Evolutionary conservation across 306 rosid genomes (phyloP), one percentile per base, ranked within the genome.

Genomic region (Trifolium dubium): DNA sequence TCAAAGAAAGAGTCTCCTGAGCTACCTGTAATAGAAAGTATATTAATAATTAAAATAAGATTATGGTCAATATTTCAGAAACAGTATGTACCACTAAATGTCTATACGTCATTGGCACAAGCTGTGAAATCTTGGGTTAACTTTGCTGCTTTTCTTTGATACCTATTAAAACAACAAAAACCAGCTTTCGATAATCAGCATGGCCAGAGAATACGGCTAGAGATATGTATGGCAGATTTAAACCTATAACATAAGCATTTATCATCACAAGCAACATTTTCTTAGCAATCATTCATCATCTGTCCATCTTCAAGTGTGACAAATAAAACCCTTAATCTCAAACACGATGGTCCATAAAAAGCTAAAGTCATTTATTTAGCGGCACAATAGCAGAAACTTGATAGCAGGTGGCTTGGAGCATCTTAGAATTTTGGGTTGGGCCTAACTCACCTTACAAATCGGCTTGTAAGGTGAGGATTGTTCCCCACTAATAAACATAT

Each of bases 71-170:
- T 53, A 15, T 12, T 43, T 49, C 14, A 67, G 54, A 83, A 77
- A 71, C 62, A 63, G 73, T 56, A 72, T 75, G 13, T 51, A 71
- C 67, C 64, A 31, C 60, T 5, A 54, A 73, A 54, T 13, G 59
- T 73, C 68, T 64, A 78, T 92, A 89, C 97, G 51, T 92, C 88
- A 60, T 81, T 88, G 58, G 92, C 90, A 77, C 64, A 77, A 82
- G 96, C 93, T 32, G 89, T 75, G 85, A 86, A 83, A 73, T 92
- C 93, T 77, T 88, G 97, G 73, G 77, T 73, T 75, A 88, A 79
- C 83, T 75, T 85, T 41, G 90, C 90, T 50, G 89, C 87, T 74
- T 81, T 83, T 85, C 83, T 83, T 81, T 79, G 89, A 69, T 88
- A 86, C 90, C 97, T 92, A 50, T 67, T 10, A 47, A 67, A 65